Conservation (phyloP, 345 rosid genomes). For the Aquilaria yunnanensis region DNA sequence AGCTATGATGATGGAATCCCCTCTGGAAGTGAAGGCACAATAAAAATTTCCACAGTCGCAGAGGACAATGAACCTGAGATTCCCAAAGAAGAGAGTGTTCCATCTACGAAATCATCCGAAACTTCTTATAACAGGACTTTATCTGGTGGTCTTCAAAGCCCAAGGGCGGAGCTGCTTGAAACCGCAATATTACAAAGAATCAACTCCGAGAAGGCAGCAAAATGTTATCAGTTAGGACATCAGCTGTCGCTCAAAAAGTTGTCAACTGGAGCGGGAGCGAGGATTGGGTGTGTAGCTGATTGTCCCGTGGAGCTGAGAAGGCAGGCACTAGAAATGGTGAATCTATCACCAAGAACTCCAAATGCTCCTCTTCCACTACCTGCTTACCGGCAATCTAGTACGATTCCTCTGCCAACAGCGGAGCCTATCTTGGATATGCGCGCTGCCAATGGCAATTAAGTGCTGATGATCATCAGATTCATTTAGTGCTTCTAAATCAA, state of each 20-base stretch:
- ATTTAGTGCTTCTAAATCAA: too few relatives aligned
- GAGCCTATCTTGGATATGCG: too few relatives aligned
- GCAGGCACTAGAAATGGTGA: slow-evolving; percentile 81
- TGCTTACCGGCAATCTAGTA: slow-evolving; percentile 2
- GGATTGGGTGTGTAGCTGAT: slow-evolving; percentile 87
- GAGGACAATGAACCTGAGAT: slow-evolving; percentile 19
- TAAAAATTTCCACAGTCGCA: slow-evolving; percentile 7
- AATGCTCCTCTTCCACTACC: slow-evolving; percentile 25
- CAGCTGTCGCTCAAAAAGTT: slow-evolving; percentile 62
- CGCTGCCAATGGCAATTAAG: too few relatives aligned
- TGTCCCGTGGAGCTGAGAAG: slow-evolving; percentile 65
- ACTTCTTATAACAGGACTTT: slow-evolving; percentile 53
- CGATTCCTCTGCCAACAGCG: too few relatives aligned
- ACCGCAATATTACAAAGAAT: slow-evolving; percentile 53
- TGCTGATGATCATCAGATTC: too few relatives aligned
- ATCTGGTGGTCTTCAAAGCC: slow-evolving; percentile 77
- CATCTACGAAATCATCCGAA: slow-evolving; percentile 20
- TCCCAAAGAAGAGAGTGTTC: slow-evolving; percentile 18
- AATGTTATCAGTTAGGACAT: slow-evolving; percentile 68
- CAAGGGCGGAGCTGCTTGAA: slow-evolving; percentile 56
- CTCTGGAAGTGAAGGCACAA: background rate
- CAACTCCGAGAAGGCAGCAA: slow-evolving; percentile 64
- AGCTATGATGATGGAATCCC: slow-evolving; percentile 32
- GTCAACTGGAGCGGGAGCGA: slow-evolving; percentile 82
- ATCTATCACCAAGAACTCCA: slow-evolving; percentile 57